A percentile compares a stretch with the other conserved stretches of the same genome.
Evolutionary conservation across 2,329 filamentous ascomycete species (phyloP).

Genomic region (Trichophyton mentagrophytes): DNA sequence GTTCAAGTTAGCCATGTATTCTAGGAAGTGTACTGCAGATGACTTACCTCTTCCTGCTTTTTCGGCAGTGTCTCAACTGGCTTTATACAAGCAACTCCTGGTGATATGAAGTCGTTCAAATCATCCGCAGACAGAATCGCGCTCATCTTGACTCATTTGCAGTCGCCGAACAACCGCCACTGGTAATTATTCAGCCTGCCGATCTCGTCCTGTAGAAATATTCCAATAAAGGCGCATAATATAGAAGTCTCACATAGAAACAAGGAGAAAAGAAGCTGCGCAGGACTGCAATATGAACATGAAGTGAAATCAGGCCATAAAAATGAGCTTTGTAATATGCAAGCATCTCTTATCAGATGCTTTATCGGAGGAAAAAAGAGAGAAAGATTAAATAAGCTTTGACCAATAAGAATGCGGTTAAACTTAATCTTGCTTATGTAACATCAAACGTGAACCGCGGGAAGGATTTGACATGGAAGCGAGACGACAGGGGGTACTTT

Average conservation of each 20-base stretch:
- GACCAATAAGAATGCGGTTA: background rate
- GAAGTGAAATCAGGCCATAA: background rate
- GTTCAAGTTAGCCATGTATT: background rate
- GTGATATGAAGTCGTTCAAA: conserved; percentile 97
- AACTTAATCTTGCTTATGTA: background rate
- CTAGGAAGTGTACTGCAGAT: background rate
- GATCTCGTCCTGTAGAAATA: background rate
- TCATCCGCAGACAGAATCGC: conserved; percentile 95
- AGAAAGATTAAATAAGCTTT: background rate
- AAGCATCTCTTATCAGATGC: conserved; percentile 1
- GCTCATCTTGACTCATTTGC: conserved; percentile 52
- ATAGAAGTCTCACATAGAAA: background rate
- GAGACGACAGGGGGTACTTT: background rate
- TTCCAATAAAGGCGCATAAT: background rate
- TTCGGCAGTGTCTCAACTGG: conserved; percentile 81
- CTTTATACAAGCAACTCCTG: conserved; percentile 95
- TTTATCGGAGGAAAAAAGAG: background rate
- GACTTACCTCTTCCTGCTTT: conserved; percentile 38
- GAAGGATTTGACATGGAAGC: background rate
- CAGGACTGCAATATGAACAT: background rate
- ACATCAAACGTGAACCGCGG: background rate
- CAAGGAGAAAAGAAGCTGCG: background rate
- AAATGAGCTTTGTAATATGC: background rate
- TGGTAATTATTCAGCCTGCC: too few species aligned
- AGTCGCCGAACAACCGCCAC: background rate